Percentiles rank a stretch among this genome's conserved stretches.
Evolutionary conservation across 2,329 filamentous ascomycete species (phyloP).

Genomic region (Dactylellina parvicollis): DNA sequence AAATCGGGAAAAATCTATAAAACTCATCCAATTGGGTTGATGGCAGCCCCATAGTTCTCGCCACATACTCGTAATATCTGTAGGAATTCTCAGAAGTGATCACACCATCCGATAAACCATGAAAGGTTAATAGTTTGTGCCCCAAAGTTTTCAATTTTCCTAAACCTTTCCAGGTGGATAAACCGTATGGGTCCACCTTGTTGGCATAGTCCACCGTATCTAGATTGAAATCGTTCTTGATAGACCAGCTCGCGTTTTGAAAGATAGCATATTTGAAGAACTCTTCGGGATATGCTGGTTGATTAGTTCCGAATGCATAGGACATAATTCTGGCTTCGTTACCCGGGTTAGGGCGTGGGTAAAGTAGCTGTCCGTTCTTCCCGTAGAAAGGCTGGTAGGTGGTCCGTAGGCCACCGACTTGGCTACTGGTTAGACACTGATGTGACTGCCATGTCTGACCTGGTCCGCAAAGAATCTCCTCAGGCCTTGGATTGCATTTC

Average conservation of each 20-base stretch:
- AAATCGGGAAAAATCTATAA: slow-evolving; percentile 59
- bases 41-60: slow-evolving; percentile 56
- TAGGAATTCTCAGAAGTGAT: slow-evolving; percentile 59
- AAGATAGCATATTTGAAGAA: slow-evolving; percentile 64
- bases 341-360: slow-evolving; percentile 36
- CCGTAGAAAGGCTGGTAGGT: slow-evolving; percentile 60
- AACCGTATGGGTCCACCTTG: slow-evolving; percentile 61
- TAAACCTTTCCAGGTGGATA: slow-evolving; percentile 62
- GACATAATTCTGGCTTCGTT: slow-evolving; percentile 14
- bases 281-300: slow-evolving; percentile 56
- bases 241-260: slow-evolving; percentile 62
- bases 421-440: slow-evolving; percentile 59
- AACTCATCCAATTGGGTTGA: slow-evolving; percentile 57
- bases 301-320: slow-evolving; percentile 9
- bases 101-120: slow-evolving; percentile 63
- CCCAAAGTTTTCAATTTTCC: slow-evolving; percentile 62
- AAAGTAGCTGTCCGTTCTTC: slow-evolving; percentile 60
- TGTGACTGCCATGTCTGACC: slow-evolving; percentile 18
- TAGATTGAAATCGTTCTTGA: slow-evolving; percentile 60
- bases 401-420: slow-evolving; percentile 59
- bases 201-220: slow-evolving; percentile 60
- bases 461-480: slow-evolving; percentile 59
- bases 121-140: slow-evolving; percentile 65
- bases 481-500: slow-evolving; percentile 60
- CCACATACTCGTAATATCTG: slow-evolving; percentile 35